Percentiles rank a stretch among this genome's conserved stretches.
Conservation (phyloP, 2,329 filamentous ascomycete genomes). For the Fusarium virguliforme region DNA sequence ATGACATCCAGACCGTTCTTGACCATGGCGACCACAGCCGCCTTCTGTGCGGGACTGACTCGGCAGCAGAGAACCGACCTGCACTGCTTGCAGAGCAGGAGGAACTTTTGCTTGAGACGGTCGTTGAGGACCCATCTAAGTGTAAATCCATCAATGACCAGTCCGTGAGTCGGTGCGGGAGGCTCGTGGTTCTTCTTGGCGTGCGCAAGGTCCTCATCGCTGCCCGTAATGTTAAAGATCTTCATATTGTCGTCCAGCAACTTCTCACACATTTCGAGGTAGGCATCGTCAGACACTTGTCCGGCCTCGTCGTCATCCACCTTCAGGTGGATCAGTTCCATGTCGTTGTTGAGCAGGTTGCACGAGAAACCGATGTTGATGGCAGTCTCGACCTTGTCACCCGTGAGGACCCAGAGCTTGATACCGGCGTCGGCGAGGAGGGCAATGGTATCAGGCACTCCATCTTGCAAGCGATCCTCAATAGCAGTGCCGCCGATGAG, state of each 20-base stretch:
- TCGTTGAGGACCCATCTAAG: conserved; percentile 90
- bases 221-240: conserved; percentile 84
- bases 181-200: conserved; percentile 89
- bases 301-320: conserved; percentile 80
- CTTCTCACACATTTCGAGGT: conserved; percentile 73
- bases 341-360: conserved; percentile 96
- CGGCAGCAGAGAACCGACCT: conserved; percentile 96
- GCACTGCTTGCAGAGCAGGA: conserved; percentile 97
- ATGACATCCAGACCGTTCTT: conserved; percentile 96
- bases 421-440: conserved; percentile 94
- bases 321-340: conserved; percentile 95
- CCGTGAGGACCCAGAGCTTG: conserved; percentile 98
- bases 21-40: conserved; percentile 95
- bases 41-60: conserved; percentile 97
- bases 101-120: conserved; percentile 88
- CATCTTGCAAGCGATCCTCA: conserved; percentile 96
- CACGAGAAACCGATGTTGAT: conserved; percentile 99
- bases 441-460: conserved; percentile 95
- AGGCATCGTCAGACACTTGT: conserved; percentile 63
- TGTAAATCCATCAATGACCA: conserved; percentile 96
- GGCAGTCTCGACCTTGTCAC: conserved; percentile 98
- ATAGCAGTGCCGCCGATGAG: conserved; percentile 96
- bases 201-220: conserved; percentile 84
- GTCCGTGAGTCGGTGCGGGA: conserved; percentile 88
- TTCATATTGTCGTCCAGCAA: conserved; percentile 82